Base-by-base conservation (phyloP, 176 grass and related monocot species). In the Bonia amplexicaulis region DNA sequence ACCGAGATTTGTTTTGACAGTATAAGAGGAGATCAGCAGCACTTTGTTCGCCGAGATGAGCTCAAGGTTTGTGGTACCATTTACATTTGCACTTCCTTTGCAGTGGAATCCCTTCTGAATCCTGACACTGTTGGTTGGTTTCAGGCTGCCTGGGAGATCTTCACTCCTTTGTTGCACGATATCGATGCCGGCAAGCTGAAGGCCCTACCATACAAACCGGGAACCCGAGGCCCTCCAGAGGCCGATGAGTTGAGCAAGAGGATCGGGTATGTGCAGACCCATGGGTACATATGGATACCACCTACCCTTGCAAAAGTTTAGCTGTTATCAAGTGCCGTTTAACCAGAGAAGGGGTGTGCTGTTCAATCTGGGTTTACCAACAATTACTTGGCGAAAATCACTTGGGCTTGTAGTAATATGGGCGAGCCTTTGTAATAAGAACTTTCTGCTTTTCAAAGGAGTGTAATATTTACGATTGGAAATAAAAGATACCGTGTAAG, bases 91-190 rank as follows among this genome's bases (percentile, higher is more conserved):
- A 13, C 64, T 82, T 48, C 27, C 9, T 77, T 82, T 82, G 25
- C 37, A 9, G 8, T 54, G 47, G 23, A n/a, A 9, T 45, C 48
- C 9, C 3, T 69, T 71, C 33, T 74, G 54, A 63, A 64, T 70
- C 22, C 29, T 71, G 75, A 61, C 35, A n/a, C 19, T 22, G 35
- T 71, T 40, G 75, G 37, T 63, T 73, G 62, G 35, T 86, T 84
- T 86, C 88, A 99, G 96, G 96, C 89, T 73, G 96, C 96, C 2
- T 99, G 96, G 96, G 85, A 94, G 70, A 99, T 99, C 79, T 96
- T 99, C 84, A 99, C 93, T 85, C 96, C 96, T 17, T 77, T 96
- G 54, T 66, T 99, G 82, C 93, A 99, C 31, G 92, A 92, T 75
- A 99, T 99, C 0, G 96, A 99, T 11, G 90, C 31, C 1, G 91